Evolutionary conservation across 768 basidiomycete genomes (phyloP).

Genomic region (Amanita muscaria): DNA sequence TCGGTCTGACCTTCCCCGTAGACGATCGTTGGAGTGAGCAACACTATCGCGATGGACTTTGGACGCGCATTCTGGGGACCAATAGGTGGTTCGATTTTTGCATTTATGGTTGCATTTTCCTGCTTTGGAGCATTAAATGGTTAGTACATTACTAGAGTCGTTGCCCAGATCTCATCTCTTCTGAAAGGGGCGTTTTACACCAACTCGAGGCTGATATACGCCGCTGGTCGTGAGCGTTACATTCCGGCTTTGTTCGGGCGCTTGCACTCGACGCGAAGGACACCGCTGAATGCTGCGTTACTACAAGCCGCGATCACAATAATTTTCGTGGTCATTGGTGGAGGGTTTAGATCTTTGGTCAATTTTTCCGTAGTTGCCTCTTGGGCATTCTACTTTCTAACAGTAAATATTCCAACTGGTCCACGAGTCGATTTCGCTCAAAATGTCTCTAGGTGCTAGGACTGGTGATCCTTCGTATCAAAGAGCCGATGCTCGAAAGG

Average conservation of each 20-base stretch:
- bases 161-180: constrained; percentile 9
- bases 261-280: constrained; percentile 64
- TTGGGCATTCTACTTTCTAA: constrained; percentile 84
- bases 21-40: constrained; percentile 65
- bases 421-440: not conserved
- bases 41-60: constrained; percentile 88
- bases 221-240: constrained; percentile 82
- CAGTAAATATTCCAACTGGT: constrained; percentile 35
- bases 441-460: constrained; percentile 59
- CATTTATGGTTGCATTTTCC: constrained; percentile 86
- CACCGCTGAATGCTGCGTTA: constrained; percentile 82
- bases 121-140: constrained; percentile 95
- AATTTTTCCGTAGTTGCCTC: constrained; percentile 85
- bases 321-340: constrained; percentile 75
- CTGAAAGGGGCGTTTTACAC: constrained; percentile 60
- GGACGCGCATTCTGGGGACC: constrained; percentile 81
- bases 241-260: constrained; percentile 79
- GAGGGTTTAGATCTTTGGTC: constrained; percentile 81
- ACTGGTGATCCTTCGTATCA: constrained; percentile 77
- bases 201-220: constrained; percentile 77
- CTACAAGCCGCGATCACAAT: constrained; percentile 71
- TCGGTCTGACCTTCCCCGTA: constrained; percentile 18
- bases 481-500: constrained; percentile 87
- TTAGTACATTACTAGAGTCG: constrained; percentile 16
- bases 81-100: constrained; percentile 80